Base-by-base conservation (phyloP, 2,329 filamentous ascomycete species). In the Drechslerella dactyloides region DNA sequence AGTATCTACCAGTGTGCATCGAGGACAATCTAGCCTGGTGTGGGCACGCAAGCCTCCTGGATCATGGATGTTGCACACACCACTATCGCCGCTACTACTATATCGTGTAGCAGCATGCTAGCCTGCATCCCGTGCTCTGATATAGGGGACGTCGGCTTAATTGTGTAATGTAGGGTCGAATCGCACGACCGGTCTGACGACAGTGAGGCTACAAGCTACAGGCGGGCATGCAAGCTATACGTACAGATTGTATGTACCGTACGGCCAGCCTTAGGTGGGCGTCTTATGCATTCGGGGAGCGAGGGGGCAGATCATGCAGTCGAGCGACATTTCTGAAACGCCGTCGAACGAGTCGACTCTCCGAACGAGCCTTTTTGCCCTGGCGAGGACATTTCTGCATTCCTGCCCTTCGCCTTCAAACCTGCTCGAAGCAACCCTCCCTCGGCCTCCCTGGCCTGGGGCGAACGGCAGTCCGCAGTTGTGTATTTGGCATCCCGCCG, bases 241-340 rank as follows among this genome's bases (percentile, higher is more conserved):
- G 8, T 33, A 33, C 8, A 8, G 27, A 33, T 33, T 33, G 27
- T 33, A 33, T 8, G 8, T 3, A 33, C 27, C 3, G 27, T 4
- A 3, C 3, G 3, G 27, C 27, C 3, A 33, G 27, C 27, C 27
- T 15, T 10, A 15, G 15, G 19, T 13, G 46, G 46, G 46, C 46
- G 46, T 42, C 2, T 21, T 48, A 19, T 48, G 44, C 44, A 48
- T 48, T 21, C 19, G 51, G 50, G 17, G 17, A 50, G 42, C 11
- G 44, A 35, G 51, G 65, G 57, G 60, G 54, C 57, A 33, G 56
- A 63, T 62, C 65, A 70, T 70, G 66, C 66, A 70, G 53, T 70
- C 58, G 56, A 70, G 66, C 59, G 55, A 65, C 60, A 65, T 72
- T 65, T 72, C 68, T 72, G 68, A 72, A 72, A 72, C 68, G 68